Evolutionary conservation across 208 protist species (phyloP).

Genomic region (Trypanosoma grayi): DNA sequence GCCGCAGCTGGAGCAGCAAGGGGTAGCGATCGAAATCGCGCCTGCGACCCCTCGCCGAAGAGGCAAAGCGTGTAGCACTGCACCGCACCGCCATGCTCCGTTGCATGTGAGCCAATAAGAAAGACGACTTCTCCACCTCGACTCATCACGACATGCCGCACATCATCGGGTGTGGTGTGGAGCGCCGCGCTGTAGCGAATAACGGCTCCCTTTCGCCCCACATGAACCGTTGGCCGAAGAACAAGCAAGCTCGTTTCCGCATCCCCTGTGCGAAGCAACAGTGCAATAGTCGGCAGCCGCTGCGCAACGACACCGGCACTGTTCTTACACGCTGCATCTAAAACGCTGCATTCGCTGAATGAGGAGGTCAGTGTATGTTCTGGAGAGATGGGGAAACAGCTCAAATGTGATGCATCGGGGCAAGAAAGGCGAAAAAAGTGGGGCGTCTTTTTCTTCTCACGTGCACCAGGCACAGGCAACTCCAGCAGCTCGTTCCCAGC

Average conservation of each 20-base stretch:
- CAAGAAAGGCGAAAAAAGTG: conserved; percentile 26
- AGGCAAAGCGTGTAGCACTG: conserved; percentile 7
- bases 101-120: conserved; percentile 1
- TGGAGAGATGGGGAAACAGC: neutral
- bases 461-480: conserved; percentile 9
- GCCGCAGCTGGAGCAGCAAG: neutral
- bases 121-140: conserved; percentile 6
- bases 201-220: neutral
- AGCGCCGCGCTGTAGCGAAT: conserved; percentile 10
- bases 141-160: conserved; percentile 17
- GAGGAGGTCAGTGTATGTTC: conserved; percentile 1
- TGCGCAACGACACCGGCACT: neutral
- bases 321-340: neutral
- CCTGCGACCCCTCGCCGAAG: neutral
- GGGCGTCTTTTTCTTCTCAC: conserved; percentile 20
- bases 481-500: neutral
- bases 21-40: conserved; percentile 3
- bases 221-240: conserved; percentile 6
- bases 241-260: conserved; percentile 16
- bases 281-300: conserved; percentile 18
- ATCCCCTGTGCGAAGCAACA: conserved; percentile 5
- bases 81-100: neutral
- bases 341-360: conserved; percentile 13
- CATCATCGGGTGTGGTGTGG: conserved; percentile 5
- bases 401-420: neutral